Evolutionary conservation across 164 flowering plant species (phyloP).

Genomic region (Umbellularia californica): DNA sequence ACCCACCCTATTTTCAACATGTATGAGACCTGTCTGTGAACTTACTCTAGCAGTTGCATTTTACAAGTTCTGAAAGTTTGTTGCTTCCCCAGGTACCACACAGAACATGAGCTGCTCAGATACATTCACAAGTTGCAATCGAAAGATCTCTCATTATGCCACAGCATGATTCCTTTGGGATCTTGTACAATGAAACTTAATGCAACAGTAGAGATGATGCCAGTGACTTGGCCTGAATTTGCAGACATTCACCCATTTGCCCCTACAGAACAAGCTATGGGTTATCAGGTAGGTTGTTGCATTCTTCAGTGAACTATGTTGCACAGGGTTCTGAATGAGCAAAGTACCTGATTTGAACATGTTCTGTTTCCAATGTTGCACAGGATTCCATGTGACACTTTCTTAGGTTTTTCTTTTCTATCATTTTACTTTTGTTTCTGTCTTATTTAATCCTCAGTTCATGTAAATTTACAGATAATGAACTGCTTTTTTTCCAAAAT

Average conservation of each 20-base stretch:
- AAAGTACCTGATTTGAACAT: neutral
- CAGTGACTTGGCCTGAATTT: conserved; percentile 91
- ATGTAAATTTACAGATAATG: neutral
- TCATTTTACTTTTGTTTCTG: neutral
- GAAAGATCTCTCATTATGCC: conserved; percentile 93
- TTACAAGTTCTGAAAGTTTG: neutral
- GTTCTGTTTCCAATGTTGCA: neutral
- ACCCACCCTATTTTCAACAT: conserved; percentile 86
- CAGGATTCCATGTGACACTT: no score
- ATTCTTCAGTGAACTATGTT: neutral
- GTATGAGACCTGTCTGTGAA: conserved; percentile 32
- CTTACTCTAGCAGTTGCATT: conserved; percentile 15
- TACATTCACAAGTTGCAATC: conserved; percentile 73
- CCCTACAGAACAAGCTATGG: conserved; percentile 77
- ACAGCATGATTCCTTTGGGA: conserved; percentile 99
- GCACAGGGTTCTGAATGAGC: neutral
- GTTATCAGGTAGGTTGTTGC: conserved; percentile 89
- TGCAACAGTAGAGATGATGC: conserved; percentile 98
- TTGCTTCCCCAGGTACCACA: conserved; percentile 59
- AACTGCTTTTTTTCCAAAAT: neutral
- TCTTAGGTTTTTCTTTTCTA: neutral
- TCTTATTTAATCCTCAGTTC: neutral
- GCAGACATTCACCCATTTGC: conserved; percentile 91
- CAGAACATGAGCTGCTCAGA: conserved; percentile 94
- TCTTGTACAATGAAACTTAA: conserved; percentile 99